phyloP scores from a whole-genome alignment of 2,329 filamentous ascomycete species.

The Apiospora malaysiana region DNA sequence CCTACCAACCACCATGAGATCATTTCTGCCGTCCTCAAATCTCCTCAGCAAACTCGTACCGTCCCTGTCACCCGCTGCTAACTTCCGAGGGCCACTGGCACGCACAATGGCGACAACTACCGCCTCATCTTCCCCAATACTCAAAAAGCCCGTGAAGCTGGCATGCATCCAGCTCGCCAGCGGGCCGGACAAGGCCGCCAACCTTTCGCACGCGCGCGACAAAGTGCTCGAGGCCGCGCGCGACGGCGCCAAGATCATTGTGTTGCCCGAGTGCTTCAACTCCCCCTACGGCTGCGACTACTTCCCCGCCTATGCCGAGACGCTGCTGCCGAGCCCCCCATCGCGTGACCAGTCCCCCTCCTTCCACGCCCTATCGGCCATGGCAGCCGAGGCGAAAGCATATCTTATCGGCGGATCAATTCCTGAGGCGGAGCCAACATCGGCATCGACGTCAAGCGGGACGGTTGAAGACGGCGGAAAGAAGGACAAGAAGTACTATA shows the following conservation, averaged over 20 bases:
- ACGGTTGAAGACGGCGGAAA: neutral
- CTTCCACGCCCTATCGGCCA: conserved; percentile 80
- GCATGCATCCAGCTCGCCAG: conserved; percentile 83
- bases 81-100: conserved; percentile 26
- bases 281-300: conserved; percentile 90
- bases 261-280: conserved; percentile 99
- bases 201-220: conserved; percentile 79
- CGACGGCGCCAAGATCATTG: conserved; percentile 81
- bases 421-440: conserved; percentile 71
- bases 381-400: conserved; percentile 78
- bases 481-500: conserved; percentile 74
- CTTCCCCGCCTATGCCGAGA: conserved; percentile 93
- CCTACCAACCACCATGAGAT: conserved; percentile 35
- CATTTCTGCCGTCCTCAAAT: conserved; percentile 31
- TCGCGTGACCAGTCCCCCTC: conserved; percentile 74
- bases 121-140: conserved; percentile 48
- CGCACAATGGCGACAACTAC: conserved; percentile 36
- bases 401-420: conserved; percentile 94
- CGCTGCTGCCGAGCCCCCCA: conserved; percentile 78
- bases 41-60: conserved; percentile 28
- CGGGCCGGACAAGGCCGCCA: conserved; percentile 81
- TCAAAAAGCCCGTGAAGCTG: conserved; percentile 80
- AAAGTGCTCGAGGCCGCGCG: conserved; percentile 83
- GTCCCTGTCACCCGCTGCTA: conserved; percentile 10
- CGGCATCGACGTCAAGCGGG: conserved; percentile 31